Percentiles rank a stretch among this genome's conserved stretches.
These are phyloP conservation scores for Lecanosticta acicola DNA, from an alignment of 2,329 filamentous ascomycete genomes.

Conservation along the genomic window DNA sequence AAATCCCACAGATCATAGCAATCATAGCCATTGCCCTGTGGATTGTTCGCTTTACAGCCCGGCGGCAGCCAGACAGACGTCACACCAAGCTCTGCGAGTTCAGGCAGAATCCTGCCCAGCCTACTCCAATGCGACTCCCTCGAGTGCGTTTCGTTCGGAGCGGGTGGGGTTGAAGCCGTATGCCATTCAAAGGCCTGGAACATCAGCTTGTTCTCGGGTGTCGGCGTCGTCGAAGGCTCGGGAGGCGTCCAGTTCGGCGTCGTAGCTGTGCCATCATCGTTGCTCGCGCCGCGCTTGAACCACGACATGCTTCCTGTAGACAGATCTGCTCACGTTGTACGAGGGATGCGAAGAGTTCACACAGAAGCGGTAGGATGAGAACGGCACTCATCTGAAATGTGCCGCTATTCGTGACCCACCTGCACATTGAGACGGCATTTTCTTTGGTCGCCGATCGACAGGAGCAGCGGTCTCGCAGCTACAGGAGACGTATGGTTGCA, in stretches of 20 bases:
- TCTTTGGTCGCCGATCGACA: not conserved
- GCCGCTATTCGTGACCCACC: not conserved
- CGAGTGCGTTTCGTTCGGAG: constrained; percentile 33
- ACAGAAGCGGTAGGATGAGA: not conserved
- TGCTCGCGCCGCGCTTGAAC: not conserved
- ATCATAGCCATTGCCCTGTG: constrained; percentile 61
- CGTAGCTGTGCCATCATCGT: not conserved
- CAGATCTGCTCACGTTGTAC: too few relatives aligned
- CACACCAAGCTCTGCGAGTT: constrained; percentile 49
- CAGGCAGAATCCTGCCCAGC: constrained; percentile 24
- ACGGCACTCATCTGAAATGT: not conserved
- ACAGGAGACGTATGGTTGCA: too few relatives aligned
- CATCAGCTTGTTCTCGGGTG: constrained; percentile 44
- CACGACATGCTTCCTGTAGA: constrained; percentile 7
- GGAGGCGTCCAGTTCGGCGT: not conserved
- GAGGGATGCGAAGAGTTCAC: too few relatives aligned
- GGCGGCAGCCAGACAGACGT: constrained; percentile 63
- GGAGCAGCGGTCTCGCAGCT: not conserved
- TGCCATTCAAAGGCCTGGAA: constrained; percentile 72
- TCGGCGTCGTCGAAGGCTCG: constrained; percentile 8
- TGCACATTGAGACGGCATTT: not conserved
- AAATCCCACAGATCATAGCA: constrained; percentile 59
- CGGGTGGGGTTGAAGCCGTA: constrained; percentile 44
- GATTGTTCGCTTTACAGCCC: constrained; percentile 61
- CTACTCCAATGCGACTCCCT: constrained; percentile 40